A percentile compares a stretch with the other conserved stretches of the same genome.
phyloP scores from a whole-genome alignment of 73 alveolate genomes.

The Durusdinium trenchii region DNA sequence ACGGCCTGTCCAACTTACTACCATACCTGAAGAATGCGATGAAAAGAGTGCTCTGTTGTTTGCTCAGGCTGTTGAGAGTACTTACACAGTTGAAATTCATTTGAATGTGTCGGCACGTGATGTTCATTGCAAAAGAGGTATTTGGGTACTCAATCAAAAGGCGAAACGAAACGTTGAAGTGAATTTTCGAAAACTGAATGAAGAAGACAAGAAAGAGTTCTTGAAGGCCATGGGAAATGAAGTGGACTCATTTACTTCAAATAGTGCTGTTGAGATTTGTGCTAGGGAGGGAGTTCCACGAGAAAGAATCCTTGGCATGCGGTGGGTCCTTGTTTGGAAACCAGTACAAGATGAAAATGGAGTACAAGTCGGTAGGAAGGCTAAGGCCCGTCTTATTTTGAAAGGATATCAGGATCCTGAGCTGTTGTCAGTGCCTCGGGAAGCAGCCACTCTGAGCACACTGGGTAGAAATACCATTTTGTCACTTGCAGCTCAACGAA shows the following conservation, averaged over 20 bases:
- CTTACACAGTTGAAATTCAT: too few species aligned
- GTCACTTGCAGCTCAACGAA: background rate
- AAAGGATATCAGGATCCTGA: slow-evolving; percentile 30
- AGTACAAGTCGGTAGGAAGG: too few species aligned
- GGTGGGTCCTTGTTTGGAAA: slow-evolving; percentile 35
- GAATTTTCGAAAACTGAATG: background rate
- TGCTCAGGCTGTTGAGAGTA: too few species aligned
- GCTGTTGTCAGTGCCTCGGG: background rate
- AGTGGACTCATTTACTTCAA: background rate
- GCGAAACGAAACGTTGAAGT: background rate
- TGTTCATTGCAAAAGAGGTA: background rate
- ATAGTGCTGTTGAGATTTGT: background rate
- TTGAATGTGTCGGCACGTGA: background rate
- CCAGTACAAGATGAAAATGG: background rate
- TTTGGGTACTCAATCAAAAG: background rate
- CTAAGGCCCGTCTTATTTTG: slow-evolving; percentile 1
- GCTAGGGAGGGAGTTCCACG: background rate
- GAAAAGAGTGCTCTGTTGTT: too few species aligned
- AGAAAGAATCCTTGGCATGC: background rate
- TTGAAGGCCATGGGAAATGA: background rate
- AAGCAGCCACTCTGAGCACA: background rate
- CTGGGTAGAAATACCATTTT: background rate
- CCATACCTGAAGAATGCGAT: too few species aligned
- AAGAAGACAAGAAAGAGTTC: background rate
- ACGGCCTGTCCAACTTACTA: too few species aligned